These are phyloP conservation scores for Bryoerythrophyllum caledonicum DNA, from an alignment of 225 moss, liverwort and hornwort genomes.

Conservation along the genomic window DNA sequence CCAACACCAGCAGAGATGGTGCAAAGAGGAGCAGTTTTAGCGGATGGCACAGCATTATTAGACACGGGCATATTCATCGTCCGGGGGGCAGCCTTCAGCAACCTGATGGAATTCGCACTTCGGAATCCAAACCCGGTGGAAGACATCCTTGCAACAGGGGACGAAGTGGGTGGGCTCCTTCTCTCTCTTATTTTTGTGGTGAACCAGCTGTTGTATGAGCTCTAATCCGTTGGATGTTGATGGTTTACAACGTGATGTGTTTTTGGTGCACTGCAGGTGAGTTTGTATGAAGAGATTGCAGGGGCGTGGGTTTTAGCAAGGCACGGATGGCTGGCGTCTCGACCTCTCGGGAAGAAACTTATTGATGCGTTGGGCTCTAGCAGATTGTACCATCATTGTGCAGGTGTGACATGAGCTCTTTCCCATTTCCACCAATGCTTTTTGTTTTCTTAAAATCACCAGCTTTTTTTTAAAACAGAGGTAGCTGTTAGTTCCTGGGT, in stretches of 20 bases:
- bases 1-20: conserved; percentile 52
- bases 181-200: conserved; percentile 18
- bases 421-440: conserved; percentile 28
- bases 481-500: conserved; percentile 18
- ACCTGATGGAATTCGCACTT: conserved; percentile 55
- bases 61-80: conserved; percentile 74
- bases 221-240: background rate
- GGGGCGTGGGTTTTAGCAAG: conserved; percentile 74
- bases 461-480: background rate
- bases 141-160: conserved; percentile 48
- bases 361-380: conserved; percentile 59
- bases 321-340: conserved; percentile 62
- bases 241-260: background rate
- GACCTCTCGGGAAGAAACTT: conserved; percentile 71
- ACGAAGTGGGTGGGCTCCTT: conserved; percentile 76
- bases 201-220: background rate
- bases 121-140: conserved; percentile 55
- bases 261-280: conserved; percentile 49
- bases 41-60: conserved; percentile 51
- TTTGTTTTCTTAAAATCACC: conserved; percentile 17
- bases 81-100: conserved; percentile 54
- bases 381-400: conserved; percentile 65
- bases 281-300: conserved; percentile 82
- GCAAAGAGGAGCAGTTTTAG: conserved; percentile 50
- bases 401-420: conserved; percentile 51